Evolutionary conservation across 805 yeast species (phyloP).

Genomic region (Lipomyces starkeyi): DNA sequence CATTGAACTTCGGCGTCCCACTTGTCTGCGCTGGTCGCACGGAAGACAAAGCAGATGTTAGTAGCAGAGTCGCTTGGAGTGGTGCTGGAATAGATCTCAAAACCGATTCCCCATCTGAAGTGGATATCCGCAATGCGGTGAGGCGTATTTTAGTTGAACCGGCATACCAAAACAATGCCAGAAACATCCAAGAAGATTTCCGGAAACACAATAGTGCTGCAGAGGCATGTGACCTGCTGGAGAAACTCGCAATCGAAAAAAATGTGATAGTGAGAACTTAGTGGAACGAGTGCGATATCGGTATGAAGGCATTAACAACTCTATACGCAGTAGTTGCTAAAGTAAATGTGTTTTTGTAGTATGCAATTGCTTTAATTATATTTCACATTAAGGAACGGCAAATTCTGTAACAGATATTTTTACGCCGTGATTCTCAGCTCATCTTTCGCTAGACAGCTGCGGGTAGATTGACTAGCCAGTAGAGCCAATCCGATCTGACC

Average conservation of each 20-base stretch:
- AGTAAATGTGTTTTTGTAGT: no score
- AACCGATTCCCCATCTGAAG: background rate
- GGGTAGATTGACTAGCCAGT: no score
- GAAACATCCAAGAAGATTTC: background rate
- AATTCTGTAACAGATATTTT: no score
- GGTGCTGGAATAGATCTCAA: conserved; percentile 1
- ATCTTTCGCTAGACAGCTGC: no score
- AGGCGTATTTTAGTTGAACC: background rate
- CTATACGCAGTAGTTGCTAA: no score
- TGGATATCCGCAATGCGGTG: background rate
- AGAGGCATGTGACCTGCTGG: background rate
- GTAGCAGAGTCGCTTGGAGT: background rate
- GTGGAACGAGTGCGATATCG: no score
- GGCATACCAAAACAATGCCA: background rate
- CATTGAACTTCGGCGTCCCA: background rate
- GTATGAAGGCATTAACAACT: no score
- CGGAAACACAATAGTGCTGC: background rate
- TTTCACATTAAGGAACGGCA: no score
- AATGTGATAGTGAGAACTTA: background rate
- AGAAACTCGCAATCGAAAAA: background rate
- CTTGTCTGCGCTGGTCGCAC: background rate
- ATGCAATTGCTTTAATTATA: no score
- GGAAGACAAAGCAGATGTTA: conserved; percentile 2
- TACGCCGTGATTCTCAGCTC: no score
- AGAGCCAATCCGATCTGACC: no score